Evolutionary conservation across 352 stramenopile species (phyloP), one percentile per base, ranked within the genome.

Genomic region (Phytopythium sindhum): DNA sequence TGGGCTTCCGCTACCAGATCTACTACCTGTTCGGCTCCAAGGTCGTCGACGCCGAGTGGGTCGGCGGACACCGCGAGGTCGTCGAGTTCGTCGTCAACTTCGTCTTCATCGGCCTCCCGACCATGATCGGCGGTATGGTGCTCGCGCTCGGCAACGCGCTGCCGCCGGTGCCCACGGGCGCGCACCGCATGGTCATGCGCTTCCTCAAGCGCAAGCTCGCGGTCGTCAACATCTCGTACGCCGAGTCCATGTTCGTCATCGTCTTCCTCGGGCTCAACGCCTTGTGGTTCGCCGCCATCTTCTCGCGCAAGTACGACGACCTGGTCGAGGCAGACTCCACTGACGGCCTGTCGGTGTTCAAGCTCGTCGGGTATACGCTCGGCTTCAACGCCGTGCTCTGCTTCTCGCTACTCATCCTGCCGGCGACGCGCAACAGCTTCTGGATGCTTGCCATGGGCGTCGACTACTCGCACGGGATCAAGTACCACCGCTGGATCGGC

Each of bases 401-500:
- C 60, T 89, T 89, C 62, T 81, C 80, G 57, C 60, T 89, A 41
- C 63, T 89, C 42, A 65, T 88, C 57, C 73, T 91, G 24, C 82
- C 82, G 3, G 82, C 81, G 8, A 88, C 82, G 28, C 76, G 82
- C 33, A 87, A 90, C 62, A 91, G 77, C 60, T 93, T 93, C 65
- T 95, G 86, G 86, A 90, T 95, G 79, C 66, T 93, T 48, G 78
- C 83, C 7, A 82, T 92, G 63, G 85, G 86, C 21, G 86, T 96
- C 52, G 84, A 93, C 73, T 96, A 95, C 79, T 90, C 87, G 48
- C 82, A 93, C 63, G 70, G 69, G 26, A 91, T 96, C 72, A 93
- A 93, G 75, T 95, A 94, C 71, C 88, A 96, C 71, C 86, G 88
- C 48, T 93, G 81, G 84, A 89, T 96, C 42, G 86, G 86, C 42